These are phyloP conservation scores for Panaeolus cyanescens DNA, from an alignment of 768 basidiomycete species.

Conservation along the genomic window DNA sequence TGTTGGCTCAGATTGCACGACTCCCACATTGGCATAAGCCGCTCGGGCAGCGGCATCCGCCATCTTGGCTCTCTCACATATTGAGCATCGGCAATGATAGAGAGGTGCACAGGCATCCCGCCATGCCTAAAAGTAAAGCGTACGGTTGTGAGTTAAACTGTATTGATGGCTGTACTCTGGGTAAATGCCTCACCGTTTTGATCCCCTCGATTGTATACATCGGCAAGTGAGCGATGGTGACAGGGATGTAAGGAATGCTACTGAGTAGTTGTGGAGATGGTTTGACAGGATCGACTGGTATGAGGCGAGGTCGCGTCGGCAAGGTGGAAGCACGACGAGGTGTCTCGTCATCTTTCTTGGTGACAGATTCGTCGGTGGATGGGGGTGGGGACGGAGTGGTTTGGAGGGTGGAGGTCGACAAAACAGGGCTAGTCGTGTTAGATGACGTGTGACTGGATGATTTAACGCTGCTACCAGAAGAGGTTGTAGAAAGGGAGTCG, in stretches of 20 bases:
- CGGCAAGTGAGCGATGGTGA: constrained; percentile 54
- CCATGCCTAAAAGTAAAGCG: constrained; percentile 53
- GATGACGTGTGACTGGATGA: constrained; percentile 40
- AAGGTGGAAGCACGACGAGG: constrained; percentile 8
- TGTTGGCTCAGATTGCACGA: constrained; percentile 12
- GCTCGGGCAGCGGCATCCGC: constrained; percentile 42
- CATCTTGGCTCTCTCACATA: constrained; percentile 69
- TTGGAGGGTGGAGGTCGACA: constrained; percentile 72
- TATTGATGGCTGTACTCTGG: constrained; percentile 3
- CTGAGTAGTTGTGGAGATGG: constrained; percentile 60
- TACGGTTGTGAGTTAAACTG: constrained; percentile 9
- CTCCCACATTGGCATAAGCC: neutral
- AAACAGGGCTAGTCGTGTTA: constrained; percentile 63
- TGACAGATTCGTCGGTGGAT: constrained; percentile 29
- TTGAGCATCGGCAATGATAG: constrained; percentile 72
- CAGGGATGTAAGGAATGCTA: constrained; percentile 71
- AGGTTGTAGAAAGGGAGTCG: constrained; percentile 39
- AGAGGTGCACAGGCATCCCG: constrained; percentile 71
- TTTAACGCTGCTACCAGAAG: constrained; percentile 38
- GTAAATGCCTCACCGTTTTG: constrained; percentile 45
- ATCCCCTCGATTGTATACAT: constrained; percentile 61
- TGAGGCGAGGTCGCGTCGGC: constrained; percentile 17
- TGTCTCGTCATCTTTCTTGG: constrained; percentile 32
- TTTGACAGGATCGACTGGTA: constrained; percentile 59
- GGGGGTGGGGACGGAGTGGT: constrained; percentile 82